Percentiles rank a stretch among this genome's conserved stretches.
Conservation (phyloP, 1,139 yeast genomes). For the Saccharomyces pastorianus region DNA sequence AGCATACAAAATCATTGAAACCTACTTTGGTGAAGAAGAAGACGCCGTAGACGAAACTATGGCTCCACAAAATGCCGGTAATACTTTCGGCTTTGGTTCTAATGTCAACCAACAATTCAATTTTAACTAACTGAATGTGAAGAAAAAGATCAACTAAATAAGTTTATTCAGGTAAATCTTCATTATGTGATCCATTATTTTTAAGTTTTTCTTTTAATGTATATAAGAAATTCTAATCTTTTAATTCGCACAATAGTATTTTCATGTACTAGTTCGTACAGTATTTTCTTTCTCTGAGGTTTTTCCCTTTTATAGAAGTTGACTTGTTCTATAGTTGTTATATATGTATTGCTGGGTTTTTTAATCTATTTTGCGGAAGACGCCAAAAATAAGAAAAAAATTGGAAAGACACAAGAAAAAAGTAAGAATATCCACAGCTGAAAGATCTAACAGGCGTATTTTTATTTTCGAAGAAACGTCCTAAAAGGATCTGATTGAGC, state of each 20-base stretch:
- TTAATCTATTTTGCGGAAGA: background rate
- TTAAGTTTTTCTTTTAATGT: background rate
- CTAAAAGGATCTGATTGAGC: background rate
- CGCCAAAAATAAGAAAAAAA: background rate
- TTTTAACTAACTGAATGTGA: conserved; percentile 24
- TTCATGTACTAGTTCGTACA: background rate
- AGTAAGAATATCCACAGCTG: background rate
- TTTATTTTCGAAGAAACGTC: background rate
- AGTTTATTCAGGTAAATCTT: background rate
- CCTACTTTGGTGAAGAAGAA: conserved; percentile 79
- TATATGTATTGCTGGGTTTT: background rate
- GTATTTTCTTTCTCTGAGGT: background rate
- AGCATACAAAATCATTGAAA: conserved; percentile 84
- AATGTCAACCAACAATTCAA: conserved; percentile 33
- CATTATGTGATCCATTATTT: background rate
- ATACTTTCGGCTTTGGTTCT: conserved; percentile 82
- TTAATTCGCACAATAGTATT: background rate
- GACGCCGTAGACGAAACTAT: conserved; percentile 72
- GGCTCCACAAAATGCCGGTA: conserved; percentile 78
- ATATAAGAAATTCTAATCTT: background rate
- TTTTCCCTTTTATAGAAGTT: background rate
- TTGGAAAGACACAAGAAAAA: background rate
- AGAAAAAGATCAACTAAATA: background rate
- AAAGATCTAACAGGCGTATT: background rate
- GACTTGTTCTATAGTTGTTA: too few relatives aligned